A percentile compares a stretch with the other conserved stretches of the same genome.
Conservation (phyloP, 306 rosid genomes). For the Begonia masoniana region DNA sequence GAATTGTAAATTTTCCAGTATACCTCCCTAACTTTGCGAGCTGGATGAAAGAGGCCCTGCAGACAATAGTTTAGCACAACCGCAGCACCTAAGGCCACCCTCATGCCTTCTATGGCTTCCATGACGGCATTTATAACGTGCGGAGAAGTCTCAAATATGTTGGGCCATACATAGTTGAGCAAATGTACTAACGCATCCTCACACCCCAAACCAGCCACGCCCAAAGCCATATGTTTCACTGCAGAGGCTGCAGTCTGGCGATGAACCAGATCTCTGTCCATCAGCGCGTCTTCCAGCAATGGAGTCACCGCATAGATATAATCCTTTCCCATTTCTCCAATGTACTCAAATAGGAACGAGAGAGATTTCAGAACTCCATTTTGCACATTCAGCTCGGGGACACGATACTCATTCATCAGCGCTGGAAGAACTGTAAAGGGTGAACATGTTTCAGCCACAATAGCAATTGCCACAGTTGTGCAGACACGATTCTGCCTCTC, state of each 20-base stretch:
- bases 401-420: constrained; percentile 89
- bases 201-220: constrained; percentile 96
- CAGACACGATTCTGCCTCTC: constrained; percentile 96
- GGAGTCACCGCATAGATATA: constrained; percentile 95
- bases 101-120: constrained; percentile 98
- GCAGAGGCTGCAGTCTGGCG: constrained; percentile 98
- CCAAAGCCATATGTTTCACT: constrained; percentile 95
- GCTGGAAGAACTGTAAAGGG: constrained; percentile 93
- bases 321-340: constrained; percentile 98
- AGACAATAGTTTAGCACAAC: constrained; percentile 69
- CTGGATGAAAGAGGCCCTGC: constrained; percentile 70
- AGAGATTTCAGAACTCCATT: constrained; percentile 89
- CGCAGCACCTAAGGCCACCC: constrained; percentile 92
- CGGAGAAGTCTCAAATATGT: constrained; percentile 90
- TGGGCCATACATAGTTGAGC: constrained; percentile 89
- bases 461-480: constrained; percentile 90
- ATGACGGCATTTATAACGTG: constrained; percentile 91
- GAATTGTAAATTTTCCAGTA: constrained; percentile 75
- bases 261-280: constrained; percentile 93
- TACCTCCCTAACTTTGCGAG: constrained; percentile 69
- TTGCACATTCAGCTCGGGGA: constrained; percentile 92
- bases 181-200: constrained; percentile 81
- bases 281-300: constrained; percentile 86
- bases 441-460: constrained; percentile 93
- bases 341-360: constrained; percentile 88